Conservation (phyloP, 2,329 filamentous ascomycete genomes). For the Cyclaneusma minus region DNA sequence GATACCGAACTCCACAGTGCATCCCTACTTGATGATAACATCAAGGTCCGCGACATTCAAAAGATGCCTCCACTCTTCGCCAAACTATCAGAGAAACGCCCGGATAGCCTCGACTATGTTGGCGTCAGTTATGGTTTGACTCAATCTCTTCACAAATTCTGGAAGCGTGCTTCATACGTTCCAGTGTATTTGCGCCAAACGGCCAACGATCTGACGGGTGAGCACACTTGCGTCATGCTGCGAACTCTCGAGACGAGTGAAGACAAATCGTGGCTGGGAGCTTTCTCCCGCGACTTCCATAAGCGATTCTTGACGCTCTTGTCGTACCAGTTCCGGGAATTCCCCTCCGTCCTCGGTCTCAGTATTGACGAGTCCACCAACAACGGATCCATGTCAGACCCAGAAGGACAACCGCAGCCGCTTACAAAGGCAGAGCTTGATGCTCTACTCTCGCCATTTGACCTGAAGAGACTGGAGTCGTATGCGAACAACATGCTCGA, state of each 20-base stretch:
- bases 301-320: slow-evolving; percentile 80
- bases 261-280: slow-evolving; percentile 68
- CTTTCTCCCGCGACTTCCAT: slow-evolving; percentile 88
- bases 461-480: slow-evolving; percentile 85
- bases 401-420: slow-evolving; percentile 31
- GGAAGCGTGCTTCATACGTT: slow-evolving; percentile 75
- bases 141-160: slow-evolving; percentile 79
- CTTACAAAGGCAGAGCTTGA: slow-evolving; percentile 68
- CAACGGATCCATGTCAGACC: slow-evolving; percentile 52
- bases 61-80: slow-evolving; percentile 90
- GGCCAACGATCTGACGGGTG: slow-evolving; percentile 86
- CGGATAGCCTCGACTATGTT: slow-evolving; percentile 74
- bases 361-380: slow-evolving; percentile 79
- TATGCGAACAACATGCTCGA: slow-evolving; percentile 97
- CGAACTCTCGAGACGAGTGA: slow-evolving; percentile 54
- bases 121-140: slow-evolving; percentile 94
- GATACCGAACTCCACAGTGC: slow-evolving; percentile 67
- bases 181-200: slow-evolving; percentile 94
- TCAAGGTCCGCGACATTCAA: slow-evolving; percentile 77
- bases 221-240: slow-evolving; percentile 97
- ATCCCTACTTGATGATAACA: slow-evolving; percentile 69
- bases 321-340: slow-evolving; percentile 81
- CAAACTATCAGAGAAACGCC: slow-evolving; percentile 68
- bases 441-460: slow-evolving; percentile 68
- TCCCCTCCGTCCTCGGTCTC: slow-evolving; percentile 63